Evolutionary conservation across 257 asterid species (phyloP).

Genomic region (Scutellaria minor): DNA sequence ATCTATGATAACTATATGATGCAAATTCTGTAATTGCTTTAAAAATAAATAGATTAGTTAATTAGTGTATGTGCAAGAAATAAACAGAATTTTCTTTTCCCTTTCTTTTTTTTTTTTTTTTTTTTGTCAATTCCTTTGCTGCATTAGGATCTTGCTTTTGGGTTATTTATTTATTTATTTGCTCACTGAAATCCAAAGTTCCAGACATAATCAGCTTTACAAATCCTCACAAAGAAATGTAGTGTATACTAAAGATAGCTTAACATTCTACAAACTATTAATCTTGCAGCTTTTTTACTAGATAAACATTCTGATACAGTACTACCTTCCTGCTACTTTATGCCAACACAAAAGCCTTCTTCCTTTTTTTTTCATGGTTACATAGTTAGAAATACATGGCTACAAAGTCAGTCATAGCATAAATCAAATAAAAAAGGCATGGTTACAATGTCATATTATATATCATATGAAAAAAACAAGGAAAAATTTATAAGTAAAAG

Average conservation of each 20-base stretch:
- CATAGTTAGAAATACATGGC: too few species aligned
- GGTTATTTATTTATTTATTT: background rate
- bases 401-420: too few species aligned
- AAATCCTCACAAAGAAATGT: background rate
- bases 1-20: too few species aligned
- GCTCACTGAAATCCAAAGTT: conserved; percentile 1
- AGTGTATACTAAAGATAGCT: background rate
- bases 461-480: background rate
- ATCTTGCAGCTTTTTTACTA: too few species aligned
- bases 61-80: background rate
- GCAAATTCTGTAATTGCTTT: too few species aligned
- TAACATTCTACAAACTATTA: background rate
- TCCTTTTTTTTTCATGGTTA: too few species aligned
- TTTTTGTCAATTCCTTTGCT: background rate
- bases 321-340: too few species aligned
- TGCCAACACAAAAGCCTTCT: too few species aligned
- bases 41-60: too few species aligned
- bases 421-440: too few species aligned
- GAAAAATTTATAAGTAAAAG: background rate
- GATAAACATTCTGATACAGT: too few species aligned
- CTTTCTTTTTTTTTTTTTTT: background rate
- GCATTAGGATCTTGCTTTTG: conserved; percentile 11
- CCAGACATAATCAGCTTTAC: background rate
- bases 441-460: too few species aligned
- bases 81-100: background rate